Evolutionary conservation across 2,329 filamentous ascomycete species (phyloP), one percentile per base, ranked within the genome.

Genomic region (Penicillium verrucosum): DNA sequence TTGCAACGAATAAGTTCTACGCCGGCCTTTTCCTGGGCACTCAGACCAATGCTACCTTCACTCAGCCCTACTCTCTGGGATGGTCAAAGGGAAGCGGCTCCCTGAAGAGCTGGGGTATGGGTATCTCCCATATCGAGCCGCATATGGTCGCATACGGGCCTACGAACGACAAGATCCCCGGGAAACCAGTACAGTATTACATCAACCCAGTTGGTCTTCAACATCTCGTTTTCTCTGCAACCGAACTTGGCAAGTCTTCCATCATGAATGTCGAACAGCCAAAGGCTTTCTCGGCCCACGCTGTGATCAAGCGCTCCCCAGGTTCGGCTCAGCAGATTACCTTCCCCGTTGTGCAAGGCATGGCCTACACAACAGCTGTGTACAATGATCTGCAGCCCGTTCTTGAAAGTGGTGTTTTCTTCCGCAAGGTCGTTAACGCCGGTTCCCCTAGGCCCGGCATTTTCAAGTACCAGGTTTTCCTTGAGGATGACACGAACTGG

Each of bases 331-430:
- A 88, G 0, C 79, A 82, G 1, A 81, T 97, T 21, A 87, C 84
- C 0, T 91, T 96, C 62, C 92, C 92, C 0, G 70, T 97, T 8
- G 85, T 96, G 0, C 93, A 97, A 69, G 94, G 94, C 11, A 94
- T 95, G 85, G 88, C 85, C 0, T 96, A 92, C 65, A 80, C 96
- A 18, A 97, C 92, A 5, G 92, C 81, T 0, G 73, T 89, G 18
- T 97, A 92, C 73, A 81, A 80, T 52, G 85, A 85, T 30, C 80
- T 85, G 0, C 86, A 85, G 8, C 93, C 93, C 0, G 69, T 87
- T 4, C 81, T 97, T 42, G 86, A 92, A 64, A 88, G 87, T 23
- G 86, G 85, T 1, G 82, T 94, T 1, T 88, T 87, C 58, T 95
- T 93, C 78, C 81, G 81, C 56, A 85, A 81, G 18, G 78, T 97